Conservation (phyloP, 768 basidiomycete species). For the Collybiopsis confluens region DNA sequence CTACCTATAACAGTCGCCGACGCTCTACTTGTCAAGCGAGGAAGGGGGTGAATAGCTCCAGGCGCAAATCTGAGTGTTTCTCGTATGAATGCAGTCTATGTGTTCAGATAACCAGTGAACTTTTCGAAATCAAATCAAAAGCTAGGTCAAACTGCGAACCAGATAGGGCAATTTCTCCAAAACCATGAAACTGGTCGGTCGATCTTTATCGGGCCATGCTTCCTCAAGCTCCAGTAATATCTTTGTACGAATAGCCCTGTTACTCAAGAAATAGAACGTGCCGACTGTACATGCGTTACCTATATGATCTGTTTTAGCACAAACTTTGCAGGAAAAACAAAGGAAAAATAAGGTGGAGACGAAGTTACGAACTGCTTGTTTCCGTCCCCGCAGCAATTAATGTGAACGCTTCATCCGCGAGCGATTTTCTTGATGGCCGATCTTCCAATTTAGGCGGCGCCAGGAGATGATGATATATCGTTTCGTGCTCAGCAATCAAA, state of each 20-base stretch:
- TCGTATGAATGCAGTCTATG: slow-evolving; percentile 43
- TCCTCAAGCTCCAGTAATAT: slow-evolving; percentile 29
- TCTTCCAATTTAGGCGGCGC: slow-evolving; percentile 7
- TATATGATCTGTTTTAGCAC: slow-evolving; percentile 8
- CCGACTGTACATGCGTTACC: slow-evolving; percentile 35
- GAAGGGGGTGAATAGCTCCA: slow-evolving; percentile 33
- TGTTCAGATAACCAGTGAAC: too few relatives aligned
- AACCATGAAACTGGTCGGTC: slow-evolving; percentile 18
- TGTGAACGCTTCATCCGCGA: slow-evolving; percentile 30
- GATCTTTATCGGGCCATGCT: slow-evolving; percentile 32
- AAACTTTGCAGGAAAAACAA: too few relatives aligned
- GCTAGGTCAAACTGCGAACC: slow-evolving; percentile 22
- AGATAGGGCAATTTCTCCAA: slow-evolving; percentile 41
- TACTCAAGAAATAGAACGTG: slow-evolving; percentile 31
- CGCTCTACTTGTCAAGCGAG: slow-evolving; percentile 33
- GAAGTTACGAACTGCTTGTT: slow-evolving; percentile 11
- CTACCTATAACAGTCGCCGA: slow-evolving; percentile 30
- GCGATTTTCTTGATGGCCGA: slow-evolving; percentile 12
- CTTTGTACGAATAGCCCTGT: slow-evolving; percentile 19
- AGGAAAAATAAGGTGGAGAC: background rate
- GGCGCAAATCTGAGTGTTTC: slow-evolving; percentile 40
- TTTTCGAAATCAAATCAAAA: background rate
- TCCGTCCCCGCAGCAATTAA: slow-evolving; percentile 36
- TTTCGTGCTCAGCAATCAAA: slow-evolving; percentile 24
- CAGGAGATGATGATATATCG: slow-evolving; percentile 29